Base-by-base conservation (phyloP, 208 protist species). In the Strigomonas culicis region DNA sequence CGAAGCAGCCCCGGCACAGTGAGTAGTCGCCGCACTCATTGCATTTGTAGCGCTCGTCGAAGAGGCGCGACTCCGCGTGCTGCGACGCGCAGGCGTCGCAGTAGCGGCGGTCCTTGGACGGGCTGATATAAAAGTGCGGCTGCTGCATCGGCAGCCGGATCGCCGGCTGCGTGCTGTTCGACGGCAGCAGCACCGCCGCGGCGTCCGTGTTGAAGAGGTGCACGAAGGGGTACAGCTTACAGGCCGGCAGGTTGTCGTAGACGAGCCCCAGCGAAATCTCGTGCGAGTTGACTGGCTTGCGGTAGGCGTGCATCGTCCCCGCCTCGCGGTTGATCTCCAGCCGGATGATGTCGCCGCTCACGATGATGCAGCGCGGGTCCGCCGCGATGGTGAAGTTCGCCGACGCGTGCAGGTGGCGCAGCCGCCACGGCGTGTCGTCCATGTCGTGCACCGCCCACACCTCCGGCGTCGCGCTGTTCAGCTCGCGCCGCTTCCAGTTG, bases 391-490 rank as follows among this genome's bases (percentile, higher is more conserved):
- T 78, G 43, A 95, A 90, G 24, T 68, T 62, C 15, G 78, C 80
- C 25, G 74, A 63, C 19, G 78, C 41, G 63, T 73, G 73, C 46
- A 96, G 63, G 66, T 96, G 87, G 8, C 81, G 79, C 58, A 94
- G 72, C 10, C 90, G 69, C 88, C 90, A 96, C 19, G 85, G 79
- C 0, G 80, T 59, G 63, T 93, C 88, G 58, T 96, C 91, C 84
- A 93, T 91, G 64, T 96, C 91, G 49, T 94, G 91, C 41, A 96
- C 65, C 27, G 86, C 91, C 91, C 91, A 96, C 66, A 93, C 86
- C 57, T 96, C 84, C 13, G 82, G 58, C 13, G 69, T 70, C 57
- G 71, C 77, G 56, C 51, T 73, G 66, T 84, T 88, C 7, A 94
- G 58, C 58, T 94, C 86, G 47, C 80, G 79, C 27, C 77, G 75